A percentile compares a stretch with the other conserved stretches of the same genome.
phyloP scores from a whole-genome alignment of 2,329 filamentous ascomycete genomes.

The Colletotrichum sp. region DNA sequence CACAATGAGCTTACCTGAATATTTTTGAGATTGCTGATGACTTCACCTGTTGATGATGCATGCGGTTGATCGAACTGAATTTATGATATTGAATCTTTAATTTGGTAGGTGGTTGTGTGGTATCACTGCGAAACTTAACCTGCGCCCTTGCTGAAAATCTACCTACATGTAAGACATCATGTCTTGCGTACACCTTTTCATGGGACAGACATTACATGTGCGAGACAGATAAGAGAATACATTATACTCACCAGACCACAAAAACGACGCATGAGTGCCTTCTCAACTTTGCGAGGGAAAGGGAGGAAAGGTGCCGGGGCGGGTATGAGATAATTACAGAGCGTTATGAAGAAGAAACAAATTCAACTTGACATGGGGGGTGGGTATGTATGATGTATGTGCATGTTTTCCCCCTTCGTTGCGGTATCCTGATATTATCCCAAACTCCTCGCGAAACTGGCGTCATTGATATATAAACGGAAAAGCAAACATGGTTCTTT shows the following conservation, averaged over 20 bases:
- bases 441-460: neutral
- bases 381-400: neutral
- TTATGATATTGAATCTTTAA: neutral
- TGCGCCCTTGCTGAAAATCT: neutral
- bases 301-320: neutral
- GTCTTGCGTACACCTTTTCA: neutral
- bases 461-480: neutral
- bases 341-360: neutral
- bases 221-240: neutral
- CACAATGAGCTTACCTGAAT: too few relatives aligned
- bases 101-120: neutral
- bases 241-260: slow-evolving; percentile 9
- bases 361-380: neutral
- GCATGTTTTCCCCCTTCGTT: neutral
- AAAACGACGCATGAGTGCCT: neutral
- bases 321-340: neutral
- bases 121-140: neutral
- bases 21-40: neutral
- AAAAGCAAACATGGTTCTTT: neutral
- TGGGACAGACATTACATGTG: neutral
- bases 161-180: neutral
- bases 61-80: neutral
- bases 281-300: neutral
- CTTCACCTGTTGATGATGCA: neutral
- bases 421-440: neutral